A percentile compares a stretch with the other conserved stretches of the same genome.
Evolutionary conservation across 768 basidiomycete species (phyloP).

Genomic region (Lactarius akahatsu): DNA sequence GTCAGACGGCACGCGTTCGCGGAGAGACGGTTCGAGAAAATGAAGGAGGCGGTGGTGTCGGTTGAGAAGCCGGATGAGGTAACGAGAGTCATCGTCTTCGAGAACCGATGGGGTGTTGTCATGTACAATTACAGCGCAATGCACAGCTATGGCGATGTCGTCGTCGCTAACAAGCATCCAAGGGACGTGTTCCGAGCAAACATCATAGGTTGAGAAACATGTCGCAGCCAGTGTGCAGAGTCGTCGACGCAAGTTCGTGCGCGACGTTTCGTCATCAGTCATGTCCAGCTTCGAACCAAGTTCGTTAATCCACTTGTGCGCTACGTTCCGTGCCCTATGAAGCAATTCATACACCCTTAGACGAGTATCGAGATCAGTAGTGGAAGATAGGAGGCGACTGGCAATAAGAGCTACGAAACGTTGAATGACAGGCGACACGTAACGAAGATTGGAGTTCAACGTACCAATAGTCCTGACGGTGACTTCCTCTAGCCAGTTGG

Average conservation of each 20-base stretch:
- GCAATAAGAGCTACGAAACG: neutral
- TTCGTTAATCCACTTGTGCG: conserved; percentile 4
- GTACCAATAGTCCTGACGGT: conserved; percentile 1
- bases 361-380: neutral
- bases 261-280: neutral
- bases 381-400: no score
- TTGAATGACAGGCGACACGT: no score
- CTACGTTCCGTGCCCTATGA: neutral
- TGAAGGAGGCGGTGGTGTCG: neutral
- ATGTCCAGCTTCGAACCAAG: neutral
- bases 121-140: conserved; percentile 9
- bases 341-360: neutral
- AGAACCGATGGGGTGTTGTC: neutral
- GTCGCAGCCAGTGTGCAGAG: conserved; percentile 15
- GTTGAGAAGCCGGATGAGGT: conserved; percentile 1
- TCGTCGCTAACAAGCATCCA: neutral
- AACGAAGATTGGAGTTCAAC: no score
- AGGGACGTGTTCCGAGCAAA: neutral
- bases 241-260: neutral
- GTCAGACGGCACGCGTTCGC: neutral
- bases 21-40: neutral
- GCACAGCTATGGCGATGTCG: conserved; percentile 1
- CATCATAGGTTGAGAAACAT: conserved; percentile 5
- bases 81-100: neutral
- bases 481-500: conserved; percentile 40